Evolutionary conservation across 1,284 basidiomycete genomes (phyloP).

Genomic region (Cryptococcus floricola): DNA sequence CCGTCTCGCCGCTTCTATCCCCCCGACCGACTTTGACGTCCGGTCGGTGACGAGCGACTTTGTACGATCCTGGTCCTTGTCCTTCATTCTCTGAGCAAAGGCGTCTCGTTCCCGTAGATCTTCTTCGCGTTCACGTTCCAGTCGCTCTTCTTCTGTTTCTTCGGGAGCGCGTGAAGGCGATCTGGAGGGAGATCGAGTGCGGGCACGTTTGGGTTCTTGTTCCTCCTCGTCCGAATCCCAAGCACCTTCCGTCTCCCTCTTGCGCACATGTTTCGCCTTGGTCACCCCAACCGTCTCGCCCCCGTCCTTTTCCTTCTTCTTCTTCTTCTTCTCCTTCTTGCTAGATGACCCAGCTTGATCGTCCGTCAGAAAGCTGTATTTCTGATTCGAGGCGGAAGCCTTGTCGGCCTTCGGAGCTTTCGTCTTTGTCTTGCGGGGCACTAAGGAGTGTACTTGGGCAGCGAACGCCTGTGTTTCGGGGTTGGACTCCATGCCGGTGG

Average conservation of each 20-base stretch:
- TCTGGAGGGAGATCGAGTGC: constrained; percentile 39
- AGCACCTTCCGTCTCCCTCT: constrained; percentile 61
- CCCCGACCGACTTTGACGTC: constrained; percentile 69
- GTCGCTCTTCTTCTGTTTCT: constrained; percentile 63
- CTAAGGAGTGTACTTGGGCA: constrained; percentile 68
- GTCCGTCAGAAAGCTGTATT: constrained; percentile 73
- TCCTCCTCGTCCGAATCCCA: constrained; percentile 69
- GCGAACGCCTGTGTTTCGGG: constrained; percentile 75
- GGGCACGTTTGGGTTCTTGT: constrained; percentile 52
- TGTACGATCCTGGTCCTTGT: constrained; percentile 76
- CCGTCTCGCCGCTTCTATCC: constrained; percentile 76
- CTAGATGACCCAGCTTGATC: constrained; percentile 56
- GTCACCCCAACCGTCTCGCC: constrained; percentile 51
- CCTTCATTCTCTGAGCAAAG: constrained; percentile 81
- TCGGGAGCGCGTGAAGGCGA: constrained; percentile 36
- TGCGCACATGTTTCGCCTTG: constrained; percentile 60
- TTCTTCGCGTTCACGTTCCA: constrained; percentile 69
- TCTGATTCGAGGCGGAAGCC: constrained; percentile 51
- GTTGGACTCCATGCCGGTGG: constrained; percentile 74
- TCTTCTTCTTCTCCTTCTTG: constrained; percentile 47
- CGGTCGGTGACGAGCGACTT: constrained; percentile 92
- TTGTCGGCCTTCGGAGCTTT: constrained; percentile 51
- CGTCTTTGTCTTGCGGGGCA: constrained; percentile 67
- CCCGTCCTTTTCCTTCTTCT: constrained; percentile 53
- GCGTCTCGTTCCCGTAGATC: constrained; percentile 87